Conservation (phyloP, 768 basidiomycete genomes). For the Rhizopogon salebrosus region DNA sequence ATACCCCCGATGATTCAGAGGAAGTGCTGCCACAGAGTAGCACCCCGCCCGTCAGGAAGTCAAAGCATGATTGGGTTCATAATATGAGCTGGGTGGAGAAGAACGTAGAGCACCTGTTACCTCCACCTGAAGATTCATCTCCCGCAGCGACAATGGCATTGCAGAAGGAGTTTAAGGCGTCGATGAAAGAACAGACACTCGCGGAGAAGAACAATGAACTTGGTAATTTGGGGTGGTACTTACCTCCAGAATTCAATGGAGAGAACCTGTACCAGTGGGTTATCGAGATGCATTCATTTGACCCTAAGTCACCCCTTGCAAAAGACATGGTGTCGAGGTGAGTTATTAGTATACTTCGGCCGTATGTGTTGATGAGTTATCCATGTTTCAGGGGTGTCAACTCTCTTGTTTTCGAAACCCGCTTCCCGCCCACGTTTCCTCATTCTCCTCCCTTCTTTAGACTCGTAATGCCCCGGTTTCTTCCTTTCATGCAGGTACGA, state of each 20-base stretch:
- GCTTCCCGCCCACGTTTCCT: conserved; percentile 63
- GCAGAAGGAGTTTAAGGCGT: conserved; percentile 54
- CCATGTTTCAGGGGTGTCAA: conserved; percentile 40
- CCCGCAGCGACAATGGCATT: conserved; percentile 52
- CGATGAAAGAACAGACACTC: conserved; percentile 55
- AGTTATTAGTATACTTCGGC: conserved; percentile 11
- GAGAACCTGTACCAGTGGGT: conserved; percentile 74
- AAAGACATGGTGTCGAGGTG: conserved; percentile 51
- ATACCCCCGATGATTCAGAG: no score
- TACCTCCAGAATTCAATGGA: conserved; percentile 59
- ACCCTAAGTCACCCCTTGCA: conserved; percentile 52
- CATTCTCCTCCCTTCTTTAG: conserved; percentile 73
- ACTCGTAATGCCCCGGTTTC: conserved; percentile 66
- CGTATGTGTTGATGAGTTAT: neutral
- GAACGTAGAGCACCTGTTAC: conserved; percentile 44
- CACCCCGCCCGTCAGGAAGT: conserved; percentile 8
- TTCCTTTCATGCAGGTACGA: conserved; percentile 52
- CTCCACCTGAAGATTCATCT: conserved; percentile 56
- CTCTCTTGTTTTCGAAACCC: conserved; percentile 68
- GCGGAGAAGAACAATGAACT: conserved; percentile 39
- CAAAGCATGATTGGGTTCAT: conserved; percentile 47
- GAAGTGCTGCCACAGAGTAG: no score
- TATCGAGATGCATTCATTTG: conserved; percentile 69
- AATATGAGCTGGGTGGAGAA: conserved; percentile 42
- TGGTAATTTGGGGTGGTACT: conserved; percentile 56